Base-by-base conservation (phyloP, 257 asterid species). In the Solanum piurae region DNA sequence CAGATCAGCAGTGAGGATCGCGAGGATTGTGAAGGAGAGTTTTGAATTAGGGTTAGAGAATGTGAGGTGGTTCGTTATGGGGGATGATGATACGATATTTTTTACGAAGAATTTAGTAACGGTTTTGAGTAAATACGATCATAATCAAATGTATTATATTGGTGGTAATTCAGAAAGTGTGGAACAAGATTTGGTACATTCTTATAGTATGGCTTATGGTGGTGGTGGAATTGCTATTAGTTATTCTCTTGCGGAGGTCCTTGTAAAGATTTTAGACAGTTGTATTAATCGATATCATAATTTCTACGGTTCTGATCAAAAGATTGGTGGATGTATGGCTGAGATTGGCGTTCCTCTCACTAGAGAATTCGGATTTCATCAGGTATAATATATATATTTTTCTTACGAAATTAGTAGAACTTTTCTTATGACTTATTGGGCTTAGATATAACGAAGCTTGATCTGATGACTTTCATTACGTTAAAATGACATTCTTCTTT, bases 161-260 rank as follows among this genome's bases (percentile, higher is more conserved):
- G 99, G 99, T 9, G 93, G 94, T 3, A 88, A 46, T 27, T 95
- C 99, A n/a, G 99, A 97, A 90, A 97, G 99, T 85, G 98, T 95
- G 31, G 98, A 95, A 90, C 98, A 97, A 66, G 92, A 92, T 38
- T 46, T 94, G 87, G 89, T 77, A 5, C 98, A 95, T 86, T 93
- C 98, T 0, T 97, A 93, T 52, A 77, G 90, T 2, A 97, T 91
- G 95, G 99, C 92, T 3, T 97, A 91, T 89, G 99, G 99, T 44
- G 99, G 99, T 58, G 99, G 97, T 5, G 99, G 99, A 2, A 93
- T 95, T 37, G 98, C 99, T 21, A 71, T 97, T 3, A 95, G 98
- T 86, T 93, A 94, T 71, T 93, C 98, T 6, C 84, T 95, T 73
- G 99, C 98, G 11, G 95, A 91, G 79, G 95, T 87, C 89, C 93